Percentiles rank a stretch among this genome's conserved stretches.
Conservation (phyloP, 768 basidiomycete genomes). For the Terana coerulea region DNA sequence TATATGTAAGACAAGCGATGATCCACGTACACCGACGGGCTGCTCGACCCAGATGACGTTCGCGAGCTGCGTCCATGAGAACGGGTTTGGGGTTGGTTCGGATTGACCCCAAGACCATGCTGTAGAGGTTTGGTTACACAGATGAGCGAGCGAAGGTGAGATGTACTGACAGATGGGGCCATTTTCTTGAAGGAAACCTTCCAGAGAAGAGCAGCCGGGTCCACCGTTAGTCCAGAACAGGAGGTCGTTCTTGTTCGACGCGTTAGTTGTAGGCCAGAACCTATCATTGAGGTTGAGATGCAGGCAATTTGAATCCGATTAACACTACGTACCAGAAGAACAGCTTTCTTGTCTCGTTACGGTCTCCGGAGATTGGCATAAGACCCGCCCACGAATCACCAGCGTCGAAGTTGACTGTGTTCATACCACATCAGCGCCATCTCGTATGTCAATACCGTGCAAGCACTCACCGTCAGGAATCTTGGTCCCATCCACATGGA, state of each 20-base stretch:
- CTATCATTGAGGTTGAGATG: constrained; percentile 12
- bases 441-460: not conserved
- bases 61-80: constrained; percentile 68
- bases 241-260: constrained; percentile 26
- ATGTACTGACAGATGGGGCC: constrained; percentile 44
- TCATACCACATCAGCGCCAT: not conserved
- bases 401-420: constrained; percentile 32
- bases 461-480: constrained; percentile 26
- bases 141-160: not conserved
- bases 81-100: constrained; percentile 48
- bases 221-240: constrained; percentile 42
- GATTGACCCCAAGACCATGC: constrained; percentile 62
- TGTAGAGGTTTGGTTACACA: constrained; percentile 3
- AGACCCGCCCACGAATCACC: constrained; percentile 30
- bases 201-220: constrained; percentile 69
- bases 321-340: constrained; percentile 20
- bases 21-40: constrained; percentile 56
- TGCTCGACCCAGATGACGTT: constrained; percentile 75
- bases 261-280: constrained; percentile 32
- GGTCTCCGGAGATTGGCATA: constrained; percentile 26
- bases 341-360: constrained; percentile 45
- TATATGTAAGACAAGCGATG: not conserved
- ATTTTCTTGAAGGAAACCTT: constrained; percentile 71
- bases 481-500: constrained; percentile 32
- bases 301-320: not conserved